Evolutionary conservation across 2,329 filamentous ascomycete genomes (phyloP).

Genomic region (Chaetomium olivaceum): DNA sequence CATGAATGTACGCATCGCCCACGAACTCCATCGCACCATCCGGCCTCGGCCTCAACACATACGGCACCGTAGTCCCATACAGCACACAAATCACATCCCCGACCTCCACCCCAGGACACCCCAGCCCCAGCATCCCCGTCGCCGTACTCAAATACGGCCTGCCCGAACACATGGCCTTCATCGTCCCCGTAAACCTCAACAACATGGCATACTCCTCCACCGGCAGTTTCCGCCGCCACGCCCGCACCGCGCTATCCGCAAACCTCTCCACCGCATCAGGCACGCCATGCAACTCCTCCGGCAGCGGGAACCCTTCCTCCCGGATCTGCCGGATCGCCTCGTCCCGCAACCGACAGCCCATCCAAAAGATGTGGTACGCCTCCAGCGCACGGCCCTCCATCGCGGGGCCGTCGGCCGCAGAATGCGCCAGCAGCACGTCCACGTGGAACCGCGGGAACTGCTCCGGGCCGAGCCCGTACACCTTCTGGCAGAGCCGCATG

Average conservation of each 20-base stretch:
- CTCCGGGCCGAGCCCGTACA: not conserved
- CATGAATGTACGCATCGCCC: constrained; percentile 1
- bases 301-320: not conserved
- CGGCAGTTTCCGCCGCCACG: not conserved
- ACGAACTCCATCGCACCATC: not conserved
- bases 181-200: not conserved
- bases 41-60: not conserved
- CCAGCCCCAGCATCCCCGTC: not conserved
- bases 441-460: constrained; percentile 3
- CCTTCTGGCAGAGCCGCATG: not conserved
- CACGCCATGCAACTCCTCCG: not conserved
- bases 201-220: not conserved
- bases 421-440: not conserved
- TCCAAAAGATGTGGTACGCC: constrained; percentile 1
- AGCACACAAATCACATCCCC: not conserved
- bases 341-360: not conserved
- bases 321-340: not conserved
- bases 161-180: not conserved
- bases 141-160: not conserved
- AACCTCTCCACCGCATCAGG: not conserved
- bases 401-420: not conserved
- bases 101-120: not conserved
- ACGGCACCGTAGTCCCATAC: constrained; percentile 3
- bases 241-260: not conserved
- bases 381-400: not conserved